phyloP scores from a whole-genome alignment of 1,139 yeast species.

The Suhomyces bokatorum region DNA sequence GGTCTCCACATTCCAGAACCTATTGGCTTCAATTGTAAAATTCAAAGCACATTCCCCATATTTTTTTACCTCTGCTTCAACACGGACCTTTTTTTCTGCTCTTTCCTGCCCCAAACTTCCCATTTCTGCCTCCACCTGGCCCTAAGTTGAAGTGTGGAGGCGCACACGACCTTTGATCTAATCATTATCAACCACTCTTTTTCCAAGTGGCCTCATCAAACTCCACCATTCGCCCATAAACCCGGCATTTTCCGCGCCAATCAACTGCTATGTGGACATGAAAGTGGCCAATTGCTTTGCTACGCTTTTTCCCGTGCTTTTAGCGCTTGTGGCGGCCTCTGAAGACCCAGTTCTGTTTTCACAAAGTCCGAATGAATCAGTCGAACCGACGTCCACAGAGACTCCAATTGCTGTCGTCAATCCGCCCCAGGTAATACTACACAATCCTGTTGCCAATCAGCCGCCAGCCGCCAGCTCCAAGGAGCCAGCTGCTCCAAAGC shows the following conservation, averaged over 20 bases:
- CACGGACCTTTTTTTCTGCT: background rate
- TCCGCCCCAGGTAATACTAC: background rate
- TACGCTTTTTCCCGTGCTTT: background rate
- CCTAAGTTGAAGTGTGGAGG: too few species aligned
- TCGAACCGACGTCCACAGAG: background rate
- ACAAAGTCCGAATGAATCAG: background rate
- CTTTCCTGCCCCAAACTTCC: background rate
- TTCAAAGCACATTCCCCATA: too few species aligned
- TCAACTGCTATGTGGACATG: conserved; percentile 1
- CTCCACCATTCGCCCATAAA: background rate
- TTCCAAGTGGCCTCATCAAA: background rate
- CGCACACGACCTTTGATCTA: background rate
- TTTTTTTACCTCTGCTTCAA: too few species aligned
- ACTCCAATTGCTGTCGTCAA: background rate
- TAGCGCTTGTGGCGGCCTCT: background rate
- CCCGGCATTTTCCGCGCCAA: background rate
- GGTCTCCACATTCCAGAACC: too few species aligned
- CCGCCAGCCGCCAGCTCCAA: background rate
- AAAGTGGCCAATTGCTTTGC: background rate
- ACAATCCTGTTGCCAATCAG: background rate
- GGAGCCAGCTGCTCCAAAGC: background rate
- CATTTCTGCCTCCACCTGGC: background rate
- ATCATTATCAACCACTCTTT: background rate
- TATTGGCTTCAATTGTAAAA: too few species aligned
- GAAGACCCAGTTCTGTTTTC: background rate